Evolutionary conservation across 2,329 filamentous ascomycete genomes (phyloP).

Genomic region (Beauveria caledonica): DNA sequence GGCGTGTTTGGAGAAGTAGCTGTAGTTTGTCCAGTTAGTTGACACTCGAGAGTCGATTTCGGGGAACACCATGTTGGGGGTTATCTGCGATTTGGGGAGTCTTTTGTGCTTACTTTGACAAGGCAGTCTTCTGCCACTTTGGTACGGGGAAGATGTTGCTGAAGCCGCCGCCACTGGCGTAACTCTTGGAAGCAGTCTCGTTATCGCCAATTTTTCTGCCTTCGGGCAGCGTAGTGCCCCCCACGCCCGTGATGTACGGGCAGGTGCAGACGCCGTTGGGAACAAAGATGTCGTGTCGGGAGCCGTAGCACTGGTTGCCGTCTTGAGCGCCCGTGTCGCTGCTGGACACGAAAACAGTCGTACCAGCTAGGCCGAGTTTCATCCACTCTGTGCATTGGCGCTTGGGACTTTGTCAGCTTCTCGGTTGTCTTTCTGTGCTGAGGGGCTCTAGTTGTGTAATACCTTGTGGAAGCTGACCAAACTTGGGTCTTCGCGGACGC

Average conservation of each 20-base stretch:
- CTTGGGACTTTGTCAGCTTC: constrained; percentile 14
- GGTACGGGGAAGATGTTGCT: constrained; percentile 38
- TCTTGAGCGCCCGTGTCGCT: constrained; percentile 30
- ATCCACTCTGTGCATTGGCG: constrained; percentile 35
- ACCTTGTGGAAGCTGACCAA: neutral
- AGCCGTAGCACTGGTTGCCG: constrained; percentile 11
- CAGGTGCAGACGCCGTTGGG: constrained; percentile 31
- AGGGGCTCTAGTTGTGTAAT: neutral
- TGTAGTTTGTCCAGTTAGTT: too few species aligned
- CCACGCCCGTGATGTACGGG: constrained; percentile 40
- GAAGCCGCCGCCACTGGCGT: constrained; percentile 21
- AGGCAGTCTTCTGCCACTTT: constrained; percentile 35
- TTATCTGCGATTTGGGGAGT: neutral
- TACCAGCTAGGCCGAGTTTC: constrained; percentile 36
- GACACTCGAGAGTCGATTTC: too few species aligned
- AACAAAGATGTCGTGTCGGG: constrained; percentile 15
- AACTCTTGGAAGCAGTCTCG: constrained; percentile 38
- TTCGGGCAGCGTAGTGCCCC: constrained; percentile 37
- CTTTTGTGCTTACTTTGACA: constrained; percentile 15
- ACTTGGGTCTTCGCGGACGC: constrained; percentile 30
- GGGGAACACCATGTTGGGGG: too few species aligned
- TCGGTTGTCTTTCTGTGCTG: neutral
- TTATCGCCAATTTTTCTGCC: constrained; percentile 33
- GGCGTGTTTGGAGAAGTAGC: too few species aligned
- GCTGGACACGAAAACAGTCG: constrained; percentile 32